These are phyloP conservation scores for Ascosphaera apis DNA, from an alignment of 2,329 filamentous ascomycete species.

Conservation along the genomic window DNA sequence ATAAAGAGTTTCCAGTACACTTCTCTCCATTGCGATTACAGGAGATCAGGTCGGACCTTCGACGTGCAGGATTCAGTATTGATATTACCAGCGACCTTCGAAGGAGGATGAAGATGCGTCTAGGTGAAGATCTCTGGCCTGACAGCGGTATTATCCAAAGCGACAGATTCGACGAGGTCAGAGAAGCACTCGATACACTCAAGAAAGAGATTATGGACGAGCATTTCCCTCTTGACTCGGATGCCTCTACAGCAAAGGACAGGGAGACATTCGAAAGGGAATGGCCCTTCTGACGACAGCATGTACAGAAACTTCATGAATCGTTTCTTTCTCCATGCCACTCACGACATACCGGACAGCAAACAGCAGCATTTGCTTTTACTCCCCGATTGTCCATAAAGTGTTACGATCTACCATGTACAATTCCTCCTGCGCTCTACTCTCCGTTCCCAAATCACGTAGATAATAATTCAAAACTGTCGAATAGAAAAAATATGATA, in stretches of 20 bases:
- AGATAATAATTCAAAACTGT: too few species aligned
- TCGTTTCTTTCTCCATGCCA: too few species aligned
- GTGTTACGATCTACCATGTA: too few species aligned
- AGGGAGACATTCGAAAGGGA: not conserved
- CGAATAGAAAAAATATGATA: slow-evolving; percentile 12
- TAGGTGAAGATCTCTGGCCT: slow-evolving; percentile 3
- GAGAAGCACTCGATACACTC: slow-evolving; percentile 1
- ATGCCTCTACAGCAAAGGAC: not conserved
- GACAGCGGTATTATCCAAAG: slow-evolving; percentile 3
- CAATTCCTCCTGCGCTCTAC: too few species aligned
- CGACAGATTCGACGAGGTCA: slow-evolving; percentile 4
- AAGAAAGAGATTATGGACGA: slow-evolving; percentile 6
- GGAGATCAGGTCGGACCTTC: not conserved
- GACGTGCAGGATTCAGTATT: not conserved
- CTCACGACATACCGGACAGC: not conserved
- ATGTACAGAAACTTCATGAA: too few species aligned
- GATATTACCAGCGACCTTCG: not conserved
- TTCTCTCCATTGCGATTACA: not conserved
- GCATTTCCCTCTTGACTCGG: slow-evolving; percentile 6
- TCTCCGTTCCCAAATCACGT: too few species aligned
- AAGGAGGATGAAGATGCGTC: not conserved
- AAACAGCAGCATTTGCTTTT: not conserved
- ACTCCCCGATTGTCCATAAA: too few species aligned
- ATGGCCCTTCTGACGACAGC: not conserved
- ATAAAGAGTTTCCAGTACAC: not conserved